phyloP scores from a whole-genome alignment of 331 rosid genomes.

The Malus hybrid region DNA sequence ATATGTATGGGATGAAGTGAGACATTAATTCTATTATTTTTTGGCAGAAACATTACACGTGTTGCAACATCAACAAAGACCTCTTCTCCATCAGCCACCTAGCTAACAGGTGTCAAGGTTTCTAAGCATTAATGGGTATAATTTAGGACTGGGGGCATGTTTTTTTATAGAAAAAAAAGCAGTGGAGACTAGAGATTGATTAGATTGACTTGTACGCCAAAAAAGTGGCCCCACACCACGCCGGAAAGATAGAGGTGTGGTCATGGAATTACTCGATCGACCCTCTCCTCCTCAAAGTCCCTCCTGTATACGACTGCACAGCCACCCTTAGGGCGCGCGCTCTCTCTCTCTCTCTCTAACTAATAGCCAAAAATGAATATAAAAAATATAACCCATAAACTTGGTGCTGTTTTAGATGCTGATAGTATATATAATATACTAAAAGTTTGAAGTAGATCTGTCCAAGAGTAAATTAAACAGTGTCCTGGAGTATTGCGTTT shows the following conservation, averaged over 20 bases:
- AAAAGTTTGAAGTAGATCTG: background rate
- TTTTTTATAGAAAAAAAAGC: background rate
- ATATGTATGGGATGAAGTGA: no score
- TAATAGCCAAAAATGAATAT: background rate
- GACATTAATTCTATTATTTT: background rate
- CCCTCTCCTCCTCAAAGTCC: background rate
- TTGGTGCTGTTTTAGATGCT: background rate
- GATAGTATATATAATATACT: background rate
- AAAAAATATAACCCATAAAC: background rate
- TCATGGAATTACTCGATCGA: background rate
- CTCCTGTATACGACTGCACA: background rate
- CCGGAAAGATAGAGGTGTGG: background rate
- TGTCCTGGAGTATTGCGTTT: background rate
- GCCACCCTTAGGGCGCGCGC: background rate
- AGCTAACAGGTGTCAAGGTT: slow-evolving; percentile 40
- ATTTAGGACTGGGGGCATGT: background rate
- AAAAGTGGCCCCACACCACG: slow-evolving; percentile 17
- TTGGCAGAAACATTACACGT: slow-evolving; percentile 13
- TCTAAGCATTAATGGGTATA: background rate
- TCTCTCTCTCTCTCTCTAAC: background rate
- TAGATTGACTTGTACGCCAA: background rate
- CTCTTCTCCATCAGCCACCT: slow-evolving; percentile 28
- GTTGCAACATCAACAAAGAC: slow-evolving; percentile 9
- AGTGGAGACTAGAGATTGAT: background rate
- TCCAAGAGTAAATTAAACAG: background rate